phyloP scores from a whole-genome alignment of 1,284 basidiomycete species.

The Testicularia cyperi region DNA sequence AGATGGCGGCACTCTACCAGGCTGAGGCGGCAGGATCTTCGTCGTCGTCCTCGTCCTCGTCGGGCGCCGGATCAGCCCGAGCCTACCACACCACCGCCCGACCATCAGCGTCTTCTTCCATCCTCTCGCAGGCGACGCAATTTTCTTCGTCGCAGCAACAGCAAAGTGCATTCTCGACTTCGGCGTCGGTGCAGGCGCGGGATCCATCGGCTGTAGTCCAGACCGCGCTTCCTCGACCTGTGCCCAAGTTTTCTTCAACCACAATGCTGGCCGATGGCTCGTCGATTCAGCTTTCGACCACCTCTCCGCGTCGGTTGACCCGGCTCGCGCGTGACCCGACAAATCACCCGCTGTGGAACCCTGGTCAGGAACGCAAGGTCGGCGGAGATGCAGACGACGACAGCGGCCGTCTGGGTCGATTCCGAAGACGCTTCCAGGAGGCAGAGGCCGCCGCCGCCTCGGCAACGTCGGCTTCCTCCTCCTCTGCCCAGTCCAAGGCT shows the following conservation, averaged over 20 bases:
- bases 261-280: slow-evolving; percentile 58
- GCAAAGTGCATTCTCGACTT: slow-evolving; percentile 17
- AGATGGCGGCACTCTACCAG: slow-evolving; percentile 30
- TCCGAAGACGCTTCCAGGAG: slow-evolving; percentile 53
- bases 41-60: slow-evolving; percentile 26
- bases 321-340: slow-evolving; percentile 53
- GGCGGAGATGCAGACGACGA: slow-evolving; percentile 52
- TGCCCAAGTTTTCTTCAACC: slow-evolving; percentile 47
- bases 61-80: slow-evolving; percentile 14
- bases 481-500: neutral
- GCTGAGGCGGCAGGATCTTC: slow-evolving; percentile 11
- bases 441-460: slow-evolving; percentile 7
- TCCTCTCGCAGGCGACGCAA: slow-evolving; percentile 8
- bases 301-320: slow-evolving; percentile 47
- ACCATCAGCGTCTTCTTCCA: slow-evolving; percentile 7
- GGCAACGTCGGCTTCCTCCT: neutral
- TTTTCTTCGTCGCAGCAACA: slow-evolving; percentile 2
- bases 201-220: slow-evolving; percentile 21
- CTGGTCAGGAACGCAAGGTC: slow-evolving; percentile 34
- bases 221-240: slow-evolving; percentile 46
- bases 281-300: slow-evolving; percentile 54
- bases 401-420: slow-evolving; percentile 54
- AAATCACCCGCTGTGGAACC: slow-evolving; percentile 60
- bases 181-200: slow-evolving; percentile 3
- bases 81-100: slow-evolving; percentile 21